Conservation (phyloP, 2,329 filamentous ascomycete species). For the Penicillium frequentans region DNA sequence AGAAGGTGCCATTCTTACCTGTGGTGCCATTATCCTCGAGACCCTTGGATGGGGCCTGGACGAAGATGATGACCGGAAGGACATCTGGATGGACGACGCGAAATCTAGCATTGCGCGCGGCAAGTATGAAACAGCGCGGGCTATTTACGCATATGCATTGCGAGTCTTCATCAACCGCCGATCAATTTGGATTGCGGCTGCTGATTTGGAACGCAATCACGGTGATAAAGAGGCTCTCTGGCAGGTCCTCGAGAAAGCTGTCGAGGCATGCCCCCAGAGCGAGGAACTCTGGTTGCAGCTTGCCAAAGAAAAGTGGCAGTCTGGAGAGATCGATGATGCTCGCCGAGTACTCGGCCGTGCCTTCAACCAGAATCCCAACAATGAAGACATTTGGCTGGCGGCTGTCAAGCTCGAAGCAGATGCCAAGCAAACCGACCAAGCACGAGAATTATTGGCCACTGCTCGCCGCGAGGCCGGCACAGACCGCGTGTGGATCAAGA, state of each 20-base stretch:
- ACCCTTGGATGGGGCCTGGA: slow-evolving; percentile 92
- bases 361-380: slow-evolving; percentile 93
- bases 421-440: slow-evolving; percentile 77
- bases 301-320: slow-evolving; percentile 90
- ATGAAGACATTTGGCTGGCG: slow-evolving; percentile 96
- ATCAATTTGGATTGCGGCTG: slow-evolving; percentile 85
- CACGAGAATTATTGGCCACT: slow-evolving; percentile 75
- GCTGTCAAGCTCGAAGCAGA: slow-evolving; percentile 96
- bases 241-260: slow-evolving; percentile 85
- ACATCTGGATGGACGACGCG: slow-evolving; percentile 94
- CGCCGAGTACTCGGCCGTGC: slow-evolving; percentile 81
- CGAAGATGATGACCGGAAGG: slow-evolving; percentile 93
- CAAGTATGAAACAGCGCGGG: slow-evolving; percentile 84
- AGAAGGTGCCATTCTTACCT: slow-evolving; percentile 83
- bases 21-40: slow-evolving; percentile 84
- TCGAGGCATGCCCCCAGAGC: slow-evolving; percentile 87
- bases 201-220: slow-evolving; percentile 87
- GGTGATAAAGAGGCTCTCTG: slow-evolving; percentile 80
- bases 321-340: slow-evolving; percentile 83
- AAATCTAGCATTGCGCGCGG: slow-evolving; percentile 77
- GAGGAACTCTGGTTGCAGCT: slow-evolving; percentile 95
- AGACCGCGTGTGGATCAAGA: slow-evolving; percentile 96
- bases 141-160: slow-evolving; percentile 89
- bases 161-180: slow-evolving; percentile 86
- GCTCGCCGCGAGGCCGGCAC: slow-evolving; percentile 88